Conservation (phyloP, 371 early-diverging fungal genomes). For the Apophysomyces elegans region DNA sequence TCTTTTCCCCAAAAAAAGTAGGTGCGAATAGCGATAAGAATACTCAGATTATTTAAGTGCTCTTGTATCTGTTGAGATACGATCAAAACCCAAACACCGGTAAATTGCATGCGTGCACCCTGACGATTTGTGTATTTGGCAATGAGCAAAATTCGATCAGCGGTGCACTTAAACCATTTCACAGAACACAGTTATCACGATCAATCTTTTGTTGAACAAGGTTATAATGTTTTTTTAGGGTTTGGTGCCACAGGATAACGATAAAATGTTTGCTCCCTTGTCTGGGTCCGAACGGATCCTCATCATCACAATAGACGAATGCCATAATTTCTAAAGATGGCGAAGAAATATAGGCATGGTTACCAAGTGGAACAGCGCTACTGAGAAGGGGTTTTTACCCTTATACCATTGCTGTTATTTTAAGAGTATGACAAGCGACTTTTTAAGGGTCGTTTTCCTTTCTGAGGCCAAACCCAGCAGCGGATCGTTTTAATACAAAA, state of each 20-base stretch:
- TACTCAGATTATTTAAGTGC: neutral
- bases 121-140: neutral
- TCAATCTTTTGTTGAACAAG: conserved; percentile 1
- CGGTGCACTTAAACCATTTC: neutral
- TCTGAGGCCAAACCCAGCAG: conserved; percentile 8
- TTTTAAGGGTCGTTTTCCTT: conserved; percentile 7
- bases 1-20: neutral
- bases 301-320: neutral
- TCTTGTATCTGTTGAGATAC: neutral
- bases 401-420: conserved; percentile 5
- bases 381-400: neutral
- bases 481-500: conserved; percentile 6
- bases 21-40: neutral
- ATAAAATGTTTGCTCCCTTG: neutral
- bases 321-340: neutral
- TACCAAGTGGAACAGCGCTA: conserved; percentile 1
- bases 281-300: neutral
- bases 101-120: conserved; percentile 1
- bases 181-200: conserved; percentile 10
- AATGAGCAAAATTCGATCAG: neutral
- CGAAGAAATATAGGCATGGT: neutral
- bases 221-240: conserved; percentile 2
- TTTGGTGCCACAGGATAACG: neutral
- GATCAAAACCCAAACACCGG: neutral
- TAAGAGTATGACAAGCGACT: conserved; percentile 2